phyloP scores from a whole-genome alignment of 2,329 filamentous ascomycete genomes.

The Fusarium sp. region DNA sequence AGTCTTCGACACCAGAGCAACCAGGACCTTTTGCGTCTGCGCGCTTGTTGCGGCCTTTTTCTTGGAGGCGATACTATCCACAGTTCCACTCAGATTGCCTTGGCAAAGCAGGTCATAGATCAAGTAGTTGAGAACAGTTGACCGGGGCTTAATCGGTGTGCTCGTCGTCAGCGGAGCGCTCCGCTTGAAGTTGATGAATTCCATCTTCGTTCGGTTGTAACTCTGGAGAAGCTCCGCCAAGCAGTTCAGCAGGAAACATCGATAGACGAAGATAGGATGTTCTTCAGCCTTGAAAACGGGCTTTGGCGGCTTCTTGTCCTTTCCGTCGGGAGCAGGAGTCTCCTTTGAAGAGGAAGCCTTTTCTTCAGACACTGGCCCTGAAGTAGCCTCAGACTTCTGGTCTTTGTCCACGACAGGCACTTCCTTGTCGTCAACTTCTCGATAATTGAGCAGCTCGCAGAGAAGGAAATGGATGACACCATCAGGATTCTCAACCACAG shows the following conservation, averaged over 20 bases:
- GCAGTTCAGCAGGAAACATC: conserved; percentile 94
- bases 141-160: conserved; percentile 94
- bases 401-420: conserved; percentile 59
- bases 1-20: conserved; percentile 89
- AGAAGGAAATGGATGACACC: conserved; percentile 96
- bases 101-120: conserved; percentile 80
- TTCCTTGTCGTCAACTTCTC: conserved; percentile 91
- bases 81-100: conserved; percentile 72
- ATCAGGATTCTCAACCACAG: conserved; percentile 90
- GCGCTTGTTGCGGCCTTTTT: conserved; percentile 88
- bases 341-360: conserved; percentile 50
- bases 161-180: conserved; percentile 85
- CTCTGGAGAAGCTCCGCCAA: conserved; percentile 89
- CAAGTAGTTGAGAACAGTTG: conserved; percentile 93
- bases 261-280: conserved; percentile 95
- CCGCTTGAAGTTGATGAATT: conserved; percentile 99
- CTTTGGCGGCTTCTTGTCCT: conserved; percentile 76
- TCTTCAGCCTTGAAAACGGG: conserved; percentile 88
- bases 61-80: conserved; percentile 81
- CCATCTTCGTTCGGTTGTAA: conserved; percentile 95
- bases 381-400: conserved; percentile 50
- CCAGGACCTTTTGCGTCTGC: conserved; percentile 87
- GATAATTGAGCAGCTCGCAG: conserved; percentile 90
- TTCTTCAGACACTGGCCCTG: conserved; percentile 43
- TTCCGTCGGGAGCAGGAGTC: conserved; percentile 52